phyloP scores from a whole-genome alignment of 176 grass and related monocot genomes.

The Olyra latifolia region DNA sequence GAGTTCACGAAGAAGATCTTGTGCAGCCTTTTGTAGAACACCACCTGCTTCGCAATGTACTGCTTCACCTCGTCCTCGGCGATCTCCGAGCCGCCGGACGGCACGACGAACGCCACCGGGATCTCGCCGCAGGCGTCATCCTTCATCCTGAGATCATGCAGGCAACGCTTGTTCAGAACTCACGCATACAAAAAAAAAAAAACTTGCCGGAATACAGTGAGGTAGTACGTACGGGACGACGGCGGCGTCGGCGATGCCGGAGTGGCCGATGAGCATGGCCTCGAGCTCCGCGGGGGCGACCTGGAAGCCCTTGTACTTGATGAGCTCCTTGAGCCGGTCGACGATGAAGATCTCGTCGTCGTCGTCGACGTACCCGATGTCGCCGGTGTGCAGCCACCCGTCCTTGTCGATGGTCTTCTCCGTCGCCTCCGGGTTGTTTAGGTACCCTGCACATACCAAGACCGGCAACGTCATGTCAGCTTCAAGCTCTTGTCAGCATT shows the following conservation, averaged over 20 bases:
- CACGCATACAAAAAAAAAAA: neutral
- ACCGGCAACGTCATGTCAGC: neutral
- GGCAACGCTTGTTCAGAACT: neutral
- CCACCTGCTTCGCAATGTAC: constrained; percentile 74
- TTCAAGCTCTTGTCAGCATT: neutral
- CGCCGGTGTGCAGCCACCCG: constrained; percentile 94
- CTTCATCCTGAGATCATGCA: constrained; percentile 49
- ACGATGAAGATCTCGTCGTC: constrained; percentile 95
- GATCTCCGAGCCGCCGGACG: constrained; percentile 28
- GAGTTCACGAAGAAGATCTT: constrained; percentile 67
- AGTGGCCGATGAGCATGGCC: constrained; percentile 72
- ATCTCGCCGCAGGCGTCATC: constrained; percentile 75
- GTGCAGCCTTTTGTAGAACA: constrained; percentile 85
- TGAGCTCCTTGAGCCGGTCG: constrained; percentile 91
- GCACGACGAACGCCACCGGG: constrained; percentile 75
- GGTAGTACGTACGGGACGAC: constrained; percentile 65
- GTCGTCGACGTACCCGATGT: constrained; percentile 78
- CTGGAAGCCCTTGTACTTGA: constrained; percentile 94
- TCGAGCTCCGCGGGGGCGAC: constrained; percentile 88
- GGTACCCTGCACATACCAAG: constrained; percentile 57
- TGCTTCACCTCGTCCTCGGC: constrained; percentile 87
- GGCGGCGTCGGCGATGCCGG: constrained; percentile 62
- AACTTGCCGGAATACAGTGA: neutral
- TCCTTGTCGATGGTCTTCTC: constrained; percentile 69
- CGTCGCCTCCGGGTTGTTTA: constrained; percentile 75